These are phyloP conservation scores for Trichocladium uniseriatum DNA, from an alignment of 495 filamentous ascomycete genomes.

Conservation along the genomic window DNA sequence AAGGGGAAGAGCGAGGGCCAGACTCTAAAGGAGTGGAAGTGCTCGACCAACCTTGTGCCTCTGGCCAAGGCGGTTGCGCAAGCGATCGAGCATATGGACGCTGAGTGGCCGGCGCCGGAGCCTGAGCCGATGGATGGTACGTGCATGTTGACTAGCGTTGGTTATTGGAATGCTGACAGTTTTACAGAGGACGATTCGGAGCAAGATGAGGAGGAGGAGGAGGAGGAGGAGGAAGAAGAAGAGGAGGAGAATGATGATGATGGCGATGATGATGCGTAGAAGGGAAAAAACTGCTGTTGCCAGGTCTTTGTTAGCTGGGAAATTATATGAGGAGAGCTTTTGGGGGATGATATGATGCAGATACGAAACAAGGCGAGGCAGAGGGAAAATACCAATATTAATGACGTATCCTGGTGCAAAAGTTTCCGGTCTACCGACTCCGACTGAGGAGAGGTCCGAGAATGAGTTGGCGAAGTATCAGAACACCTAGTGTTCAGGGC, in stretches of 20 bases:
- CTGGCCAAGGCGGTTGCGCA: constrained; percentile 2
- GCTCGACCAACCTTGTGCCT: not conserved
- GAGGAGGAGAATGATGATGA: not conserved
- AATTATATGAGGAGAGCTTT: too few relatives aligned
- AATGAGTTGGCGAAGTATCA: constrained; percentile 49
- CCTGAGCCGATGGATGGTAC: not conserved
- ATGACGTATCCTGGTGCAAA: too few relatives aligned
- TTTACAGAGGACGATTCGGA: constrained; percentile 11
- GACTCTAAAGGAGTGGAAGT: not conserved
- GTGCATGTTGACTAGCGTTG: not conserved
- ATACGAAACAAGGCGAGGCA: constrained; percentile 28
- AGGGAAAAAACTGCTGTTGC: too few relatives aligned
- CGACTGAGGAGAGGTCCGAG: constrained; percentile 35
- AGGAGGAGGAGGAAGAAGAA: constrained; percentile 1
- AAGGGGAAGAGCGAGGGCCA: not conserved
- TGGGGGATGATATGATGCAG: too few relatives aligned
- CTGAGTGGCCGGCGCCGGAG: not conserved
- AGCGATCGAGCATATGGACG: not conserved
- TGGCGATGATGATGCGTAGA: not conserved
- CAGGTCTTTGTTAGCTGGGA: too few relatives aligned
- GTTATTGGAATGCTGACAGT: too few relatives aligned
- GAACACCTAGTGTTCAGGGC: constrained; percentile 50
- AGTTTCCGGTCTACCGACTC: too few relatives aligned
- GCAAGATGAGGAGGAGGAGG: constrained; percentile 10
- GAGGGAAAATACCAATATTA: too few relatives aligned